phyloP scores from a whole-genome alignment of 352 stramenopile species.

The Phytophthora sp. region DNA sequence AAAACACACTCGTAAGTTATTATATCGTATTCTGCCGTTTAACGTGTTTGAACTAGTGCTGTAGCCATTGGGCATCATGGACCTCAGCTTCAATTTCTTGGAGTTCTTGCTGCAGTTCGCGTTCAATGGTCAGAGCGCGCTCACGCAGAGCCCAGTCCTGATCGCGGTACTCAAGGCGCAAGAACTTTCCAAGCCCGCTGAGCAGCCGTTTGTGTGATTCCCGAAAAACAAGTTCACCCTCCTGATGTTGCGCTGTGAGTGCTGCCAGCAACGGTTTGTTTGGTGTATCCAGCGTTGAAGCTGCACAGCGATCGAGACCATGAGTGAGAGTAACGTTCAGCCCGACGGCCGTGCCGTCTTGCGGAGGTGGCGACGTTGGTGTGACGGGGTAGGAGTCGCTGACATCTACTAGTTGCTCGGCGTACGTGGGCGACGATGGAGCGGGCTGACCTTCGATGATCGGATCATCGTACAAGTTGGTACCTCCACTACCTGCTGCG shows the following conservation, averaged over 20 bases:
- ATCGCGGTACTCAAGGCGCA: slow-evolving; percentile 60
- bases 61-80: slow-evolving; percentile 38
- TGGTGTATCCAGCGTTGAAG: slow-evolving; percentile 38
- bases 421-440: slow-evolving; percentile 38
- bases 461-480: slow-evolving; percentile 44
- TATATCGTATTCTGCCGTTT: slow-evolving; percentile 13
- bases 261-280: slow-evolving; percentile 46
- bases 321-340: slow-evolving; percentile 16
- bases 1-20: slow-evolving; percentile 30
- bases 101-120: slow-evolving; percentile 68
- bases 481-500: slow-evolving; percentile 25
- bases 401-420: slow-evolving; percentile 24
- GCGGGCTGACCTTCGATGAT: slow-evolving; percentile 45
- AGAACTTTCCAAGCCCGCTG: slow-evolving; percentile 58
- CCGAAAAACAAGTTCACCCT: slow-evolving; percentile 48
- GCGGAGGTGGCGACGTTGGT: slow-evolving; percentile 16
- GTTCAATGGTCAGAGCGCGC: slow-evolving; percentile 61
- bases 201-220: slow-evolving; percentile 56
- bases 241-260: slow-evolving; percentile 47
- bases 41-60: slow-evolving; percentile 24
- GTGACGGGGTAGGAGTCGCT: slow-evolving; percentile 19
- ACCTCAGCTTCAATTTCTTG: slow-evolving; percentile 51
- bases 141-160: slow-evolving; percentile 55
- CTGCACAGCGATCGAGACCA: slow-evolving; percentile 30
- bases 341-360: slow-evolving; percentile 17